Conservation (phyloP, 1,139 yeast genomes). For the Suhomyces anneliseae region DNA sequence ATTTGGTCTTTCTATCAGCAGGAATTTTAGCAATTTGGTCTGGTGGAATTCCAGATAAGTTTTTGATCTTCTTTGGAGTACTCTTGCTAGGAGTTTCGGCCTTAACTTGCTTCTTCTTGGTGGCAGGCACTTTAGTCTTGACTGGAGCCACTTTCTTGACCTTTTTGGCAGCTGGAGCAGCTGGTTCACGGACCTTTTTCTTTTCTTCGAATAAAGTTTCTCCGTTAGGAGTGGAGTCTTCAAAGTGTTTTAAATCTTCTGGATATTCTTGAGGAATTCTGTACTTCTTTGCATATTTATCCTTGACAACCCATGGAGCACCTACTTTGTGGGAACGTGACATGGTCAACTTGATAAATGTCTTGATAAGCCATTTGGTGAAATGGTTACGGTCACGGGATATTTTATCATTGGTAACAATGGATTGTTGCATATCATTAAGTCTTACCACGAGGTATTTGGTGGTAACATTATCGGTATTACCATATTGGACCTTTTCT, state of each 20-base stretch:
- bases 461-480: constrained; percentile 58
- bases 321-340: constrained; percentile 82
- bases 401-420: constrained; percentile 71
- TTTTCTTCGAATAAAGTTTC: constrained; percentile 28
- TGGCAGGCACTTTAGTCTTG: constrained; percentile 1
- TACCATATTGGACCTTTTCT: constrained; percentile 47
- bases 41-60: constrained; percentile 1
- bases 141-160: constrained; percentile 1
- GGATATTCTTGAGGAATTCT: constrained; percentile 62
- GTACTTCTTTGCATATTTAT: constrained; percentile 63
- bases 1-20: constrained; percentile 19
- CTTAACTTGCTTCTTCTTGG: constrained; percentile 5
- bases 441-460: constrained; percentile 63
- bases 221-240: constrained; percentile 41
- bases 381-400: constrained; percentile 82
- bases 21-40: constrained; percentile 5
- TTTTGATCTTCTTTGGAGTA: constrained; percentile 1
- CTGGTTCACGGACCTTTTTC: background rate
- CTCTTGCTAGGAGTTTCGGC: constrained; percentile 5
- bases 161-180: background rate
- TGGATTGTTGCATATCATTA: constrained; percentile 57
- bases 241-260: constrained; percentile 46
- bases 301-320: constrained; percentile 96
- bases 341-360: constrained; percentile 83
- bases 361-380: constrained; percentile 86